A percentile compares a stretch with the other conserved stretches of the same genome.
phyloP scores from a whole-genome alignment of 1,284 basidiomycete species.

The Testicularia cyperi region DNA sequence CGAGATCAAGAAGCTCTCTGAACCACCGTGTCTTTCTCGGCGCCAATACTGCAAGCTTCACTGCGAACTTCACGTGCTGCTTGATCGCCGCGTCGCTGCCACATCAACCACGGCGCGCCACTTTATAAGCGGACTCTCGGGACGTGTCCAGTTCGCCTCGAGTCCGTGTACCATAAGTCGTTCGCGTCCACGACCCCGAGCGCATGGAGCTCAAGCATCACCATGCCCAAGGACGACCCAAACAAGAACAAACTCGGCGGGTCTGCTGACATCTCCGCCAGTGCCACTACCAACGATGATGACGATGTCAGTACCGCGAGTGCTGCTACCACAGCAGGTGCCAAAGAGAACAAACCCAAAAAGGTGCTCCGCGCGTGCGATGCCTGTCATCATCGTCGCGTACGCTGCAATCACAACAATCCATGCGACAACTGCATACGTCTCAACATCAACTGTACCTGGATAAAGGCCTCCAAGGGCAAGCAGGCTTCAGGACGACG shows the following conservation, averaged over 20 bases:
- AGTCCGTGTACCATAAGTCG: no score
- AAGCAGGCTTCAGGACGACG: slow-evolving; percentile 39
- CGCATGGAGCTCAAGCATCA: slow-evolving; percentile 1
- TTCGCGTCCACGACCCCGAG: neutral
- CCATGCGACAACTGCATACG: slow-evolving; percentile 50
- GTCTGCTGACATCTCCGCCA: slow-evolving; percentile 3
- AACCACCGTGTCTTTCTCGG: no score
- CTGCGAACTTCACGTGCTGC: no score
- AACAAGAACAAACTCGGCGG: slow-evolving; percentile 9
- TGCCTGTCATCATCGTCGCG: slow-evolving; percentile 41
- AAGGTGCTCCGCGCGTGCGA: slow-evolving; percentile 36
- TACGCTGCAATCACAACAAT: slow-evolving; percentile 45
- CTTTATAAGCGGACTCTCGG: no score
- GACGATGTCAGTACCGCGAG: slow-evolving; percentile 1
- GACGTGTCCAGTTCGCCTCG: no score
- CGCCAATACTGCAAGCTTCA: no score
- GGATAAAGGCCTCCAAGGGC: slow-evolving; percentile 45
- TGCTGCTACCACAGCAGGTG: neutral
- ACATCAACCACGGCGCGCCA: no score
- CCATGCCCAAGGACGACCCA: slow-evolving; percentile 32
- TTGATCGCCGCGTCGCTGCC: no score
- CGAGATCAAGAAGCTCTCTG: no score
- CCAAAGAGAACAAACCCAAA: slow-evolving; percentile 23
- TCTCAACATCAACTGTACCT: slow-evolving; percentile 49
- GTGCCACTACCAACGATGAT: slow-evolving; percentile 6